Evolutionary conservation across 2,329 filamentous ascomycete species (phyloP).

Genomic region (Sporothrix mexicana): DNA sequence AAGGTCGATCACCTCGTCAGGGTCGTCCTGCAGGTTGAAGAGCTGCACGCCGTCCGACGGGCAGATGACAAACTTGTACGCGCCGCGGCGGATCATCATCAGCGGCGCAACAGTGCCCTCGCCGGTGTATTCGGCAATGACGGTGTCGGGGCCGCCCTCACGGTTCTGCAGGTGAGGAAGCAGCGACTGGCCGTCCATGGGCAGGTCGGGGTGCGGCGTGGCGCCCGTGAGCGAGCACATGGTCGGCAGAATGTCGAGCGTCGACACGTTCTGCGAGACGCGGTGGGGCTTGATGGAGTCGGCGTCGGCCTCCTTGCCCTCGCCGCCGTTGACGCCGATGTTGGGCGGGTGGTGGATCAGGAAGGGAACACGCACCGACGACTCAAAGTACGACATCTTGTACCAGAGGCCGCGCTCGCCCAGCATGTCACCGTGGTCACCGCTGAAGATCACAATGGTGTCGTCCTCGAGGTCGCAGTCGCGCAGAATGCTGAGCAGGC

Average conservation of each 20-base stretch:
- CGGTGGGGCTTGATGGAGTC: slow-evolving; percentile 71
- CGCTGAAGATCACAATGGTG: slow-evolving; percentile 90
- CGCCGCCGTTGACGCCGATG: slow-evolving; percentile 17
- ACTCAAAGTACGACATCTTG: slow-evolving; percentile 97
- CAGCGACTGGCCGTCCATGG: slow-evolving; percentile 83
- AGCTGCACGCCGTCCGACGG: slow-evolving; percentile 83
- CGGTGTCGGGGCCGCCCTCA: slow-evolving; percentile 74
- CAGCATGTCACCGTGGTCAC: slow-evolving; percentile 95
- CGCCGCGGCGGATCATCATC: slow-evolving; percentile 90
- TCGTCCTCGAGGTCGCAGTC: slow-evolving; percentile 80
- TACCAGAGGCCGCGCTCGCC: slow-evolving; percentile 88
- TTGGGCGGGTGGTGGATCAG: slow-evolving; percentile 77
- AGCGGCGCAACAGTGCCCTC: slow-evolving; percentile 88
- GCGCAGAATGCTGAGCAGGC: slow-evolving; percentile 77
- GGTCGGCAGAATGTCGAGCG: slow-evolving; percentile 87
- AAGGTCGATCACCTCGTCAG: slow-evolving; percentile 77
- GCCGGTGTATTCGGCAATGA: slow-evolving; percentile 94
- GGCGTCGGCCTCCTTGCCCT: slow-evolving; percentile 39
- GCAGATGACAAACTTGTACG: slow-evolving; percentile 91
- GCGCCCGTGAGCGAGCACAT: slow-evolving; percentile 82
- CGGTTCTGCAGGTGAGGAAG: slow-evolving; percentile 74
- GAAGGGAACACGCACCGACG: slow-evolving; percentile 86
- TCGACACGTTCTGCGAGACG: slow-evolving; percentile 84
- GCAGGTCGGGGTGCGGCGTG: slow-evolving; percentile 71
- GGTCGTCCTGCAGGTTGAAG: slow-evolving; percentile 78